Evolutionary conservation across 495 filamentous ascomycete genomes (phyloP), one percentile per base, ranked within the genome.

Genomic region (Aspergillus incahuasiensis): DNA sequence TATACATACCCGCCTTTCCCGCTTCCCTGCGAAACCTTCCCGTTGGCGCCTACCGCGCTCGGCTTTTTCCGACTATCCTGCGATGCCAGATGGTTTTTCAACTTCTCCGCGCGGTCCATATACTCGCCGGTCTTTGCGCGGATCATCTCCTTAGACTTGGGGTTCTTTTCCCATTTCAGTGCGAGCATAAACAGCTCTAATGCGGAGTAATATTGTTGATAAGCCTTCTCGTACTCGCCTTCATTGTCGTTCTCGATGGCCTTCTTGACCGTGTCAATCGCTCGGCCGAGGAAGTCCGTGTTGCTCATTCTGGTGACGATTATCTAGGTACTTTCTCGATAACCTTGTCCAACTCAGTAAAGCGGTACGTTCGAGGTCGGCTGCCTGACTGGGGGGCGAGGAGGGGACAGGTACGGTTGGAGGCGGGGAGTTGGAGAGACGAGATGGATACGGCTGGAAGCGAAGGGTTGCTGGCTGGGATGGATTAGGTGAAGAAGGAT

Each of bases 141-240:
- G 59, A 99, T 96, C 84, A 96, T 95, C 69, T 95, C 89, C 76
- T 98, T 97, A 41, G 88, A 90, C 56, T 89, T 91, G 35, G 84
- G 82, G 73, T 96, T 97, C 80, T 97, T 99, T 77, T 97, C 92
- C 91, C 91, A 97, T 77, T 97, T 97, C 25, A 96, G 75, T 9
- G 92, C 92, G 42, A 96, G 83, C 89, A 97, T 92, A 75, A 97
- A 97, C 48, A 95, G 80, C 74, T 97, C 91, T 58, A 97, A 86
- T 56, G 92, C 83, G 65, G 88, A 83, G 77, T 95, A 96, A 82
- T 99, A 99, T 48, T 83, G 75, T 65, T 96, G 88, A 74, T 96
- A 97, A 48, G 94, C 94, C 68, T 94, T 90, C 59, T 97, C 90
- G 72, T 97, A 99, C 61, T 97, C 88, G 59, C 87, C 88, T n/a